Conservation (phyloP, 495 filamentous ascomycete species). For the Aspergillus sclerotiicarbonarius region DNA sequence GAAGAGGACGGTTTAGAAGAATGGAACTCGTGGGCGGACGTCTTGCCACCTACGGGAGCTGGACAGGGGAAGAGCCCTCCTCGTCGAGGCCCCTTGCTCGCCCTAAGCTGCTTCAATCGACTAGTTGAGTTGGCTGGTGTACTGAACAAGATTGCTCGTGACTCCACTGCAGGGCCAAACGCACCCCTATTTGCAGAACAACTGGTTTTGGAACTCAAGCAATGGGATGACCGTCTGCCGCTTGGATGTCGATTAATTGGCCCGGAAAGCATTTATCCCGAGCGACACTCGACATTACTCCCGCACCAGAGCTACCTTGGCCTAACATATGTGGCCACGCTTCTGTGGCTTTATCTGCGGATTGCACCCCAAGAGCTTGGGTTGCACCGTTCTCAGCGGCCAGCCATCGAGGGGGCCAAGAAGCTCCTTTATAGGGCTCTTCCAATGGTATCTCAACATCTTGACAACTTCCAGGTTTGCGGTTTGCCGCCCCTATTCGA, state of each 20-base stretch:
- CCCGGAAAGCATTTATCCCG: conserved; percentile 42
- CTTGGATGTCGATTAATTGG: conserved; percentile 43
- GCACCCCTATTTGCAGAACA: conserved; percentile 39
- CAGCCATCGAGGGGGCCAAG: conserved; percentile 43
- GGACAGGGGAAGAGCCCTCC: conserved; percentile 35
- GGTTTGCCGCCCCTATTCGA: conserved; percentile 50
- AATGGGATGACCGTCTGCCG: conserved; percentile 42
- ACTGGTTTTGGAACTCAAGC: conserved; percentile 38
- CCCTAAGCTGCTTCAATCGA: conserved; percentile 62
- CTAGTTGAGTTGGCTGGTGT: conserved; percentile 49
- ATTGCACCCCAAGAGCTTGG: conserved; percentile 36
- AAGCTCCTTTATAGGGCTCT: conserved; percentile 44
- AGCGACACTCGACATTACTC: conserved; percentile 42
- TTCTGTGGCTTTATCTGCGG: conserved; percentile 44
- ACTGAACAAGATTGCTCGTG: conserved; percentile 43
- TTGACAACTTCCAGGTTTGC: conserved; percentile 46
- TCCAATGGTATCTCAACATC: conserved; percentile 45
- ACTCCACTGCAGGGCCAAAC: conserved; percentile 31
- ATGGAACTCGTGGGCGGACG: conserved; percentile 68
- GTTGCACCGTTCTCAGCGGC: conserved; percentile 34
- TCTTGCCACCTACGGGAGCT: conserved; percentile 40
- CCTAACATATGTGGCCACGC: conserved; percentile 44
- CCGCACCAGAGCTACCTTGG: conserved; percentile 51
- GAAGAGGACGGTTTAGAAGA: conserved; percentile 68
- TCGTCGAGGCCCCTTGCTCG: conserved; percentile 51